A percentile compares a stretch with the other conserved stretches of the same genome.
Conservation (phyloP, 2,329 filamentous ascomycete genomes). For the Coniochaeta prunicola region DNA sequence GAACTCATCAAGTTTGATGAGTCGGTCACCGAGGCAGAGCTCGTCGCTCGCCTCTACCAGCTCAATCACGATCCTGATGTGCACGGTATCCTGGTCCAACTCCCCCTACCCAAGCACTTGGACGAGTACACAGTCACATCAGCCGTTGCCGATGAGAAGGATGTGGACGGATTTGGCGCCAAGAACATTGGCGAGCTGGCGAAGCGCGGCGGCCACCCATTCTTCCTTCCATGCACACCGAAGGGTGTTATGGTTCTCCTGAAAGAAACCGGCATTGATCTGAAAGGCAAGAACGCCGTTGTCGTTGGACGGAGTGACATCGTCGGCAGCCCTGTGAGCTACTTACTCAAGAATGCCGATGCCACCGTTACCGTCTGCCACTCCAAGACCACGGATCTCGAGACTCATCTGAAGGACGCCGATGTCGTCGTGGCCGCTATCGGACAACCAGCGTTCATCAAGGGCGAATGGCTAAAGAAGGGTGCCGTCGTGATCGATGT, state of each 20-base stretch:
- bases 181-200: conserved; percentile 94
- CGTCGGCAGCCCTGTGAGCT: conserved; percentile 93
- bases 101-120: conserved; percentile 83
- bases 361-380: conserved; percentile 97
- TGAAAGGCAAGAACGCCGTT: conserved; percentile 86
- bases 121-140: conserved; percentile 88
- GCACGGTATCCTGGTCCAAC: conserved; percentile 88
- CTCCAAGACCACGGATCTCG: conserved; percentile 71
- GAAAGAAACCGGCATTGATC: conserved; percentile 72
- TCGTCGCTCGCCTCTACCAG: conserved; percentile 71
- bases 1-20: conserved; percentile 79
- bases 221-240: conserved; percentile 92
- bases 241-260: conserved; percentile 95
- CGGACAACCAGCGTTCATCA: conserved; percentile 78
- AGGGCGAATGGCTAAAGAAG: conserved; percentile 91
- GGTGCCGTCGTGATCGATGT: conserved; percentile 97
- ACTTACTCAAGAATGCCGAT: conserved; percentile 88
- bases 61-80: conserved; percentile 83
- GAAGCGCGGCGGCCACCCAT: conserved; percentile 83
- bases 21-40: conserved; percentile 73
- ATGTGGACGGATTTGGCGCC: conserved; percentile 94
- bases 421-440: conserved; percentile 92
- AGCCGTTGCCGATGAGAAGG: conserved; percentile 85
- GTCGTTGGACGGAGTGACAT: conserved; percentile 95
- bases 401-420: conserved; percentile 69